Percentiles rank a stretch among this genome's conserved stretches.
These are phyloP conservation scores for Kodamaea fukazawae DNA, from an alignment of 805 yeast species.

Conservation along the genomic window DNA sequence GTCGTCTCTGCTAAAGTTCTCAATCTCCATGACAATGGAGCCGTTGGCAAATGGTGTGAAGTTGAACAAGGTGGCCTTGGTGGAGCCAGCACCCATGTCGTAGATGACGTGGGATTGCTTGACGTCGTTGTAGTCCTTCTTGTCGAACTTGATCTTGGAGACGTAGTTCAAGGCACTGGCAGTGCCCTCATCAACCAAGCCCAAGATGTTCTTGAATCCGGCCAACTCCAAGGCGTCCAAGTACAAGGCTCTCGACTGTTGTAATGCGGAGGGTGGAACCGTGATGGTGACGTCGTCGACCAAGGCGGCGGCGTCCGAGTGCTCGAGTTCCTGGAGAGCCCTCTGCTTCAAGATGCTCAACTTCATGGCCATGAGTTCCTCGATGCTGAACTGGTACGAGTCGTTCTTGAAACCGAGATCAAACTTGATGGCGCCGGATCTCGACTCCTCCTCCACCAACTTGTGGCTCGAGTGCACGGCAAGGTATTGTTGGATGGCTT, in stretches of 20 bases:
- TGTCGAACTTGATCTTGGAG: slow-evolving; percentile 43
- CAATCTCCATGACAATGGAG: slow-evolving; percentile 53
- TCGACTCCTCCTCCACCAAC: slow-evolving; percentile 36
- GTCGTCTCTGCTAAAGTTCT: slow-evolving; percentile 69
- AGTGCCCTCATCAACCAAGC: slow-evolving; percentile 85
- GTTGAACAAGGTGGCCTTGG: slow-evolving; percentile 81
- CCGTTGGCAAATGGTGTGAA: slow-evolving; percentile 45
- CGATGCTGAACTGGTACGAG: slow-evolving; percentile 46
- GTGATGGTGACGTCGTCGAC: slow-evolving; percentile 71
- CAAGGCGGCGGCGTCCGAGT: slow-evolving; percentile 33
- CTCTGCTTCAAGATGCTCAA: slow-evolving; percentile 62
- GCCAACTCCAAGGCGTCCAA: slow-evolving; percentile 72
- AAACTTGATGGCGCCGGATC: slow-evolving; percentile 54
- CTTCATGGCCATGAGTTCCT: slow-evolving; percentile 84
- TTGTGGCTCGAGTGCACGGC: slow-evolving; percentile 60
- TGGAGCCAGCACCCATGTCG: slow-evolving; percentile 92
- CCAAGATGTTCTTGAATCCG: slow-evolving; percentile 54
- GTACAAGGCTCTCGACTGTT: slow-evolving; percentile 66
- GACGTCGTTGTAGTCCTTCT: slow-evolving; percentile 30
- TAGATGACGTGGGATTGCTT: slow-evolving; percentile 67
- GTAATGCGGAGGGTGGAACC: slow-evolving; percentile 69
- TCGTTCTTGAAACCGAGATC: slow-evolving; percentile 38
- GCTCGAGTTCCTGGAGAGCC: slow-evolving; percentile 58
- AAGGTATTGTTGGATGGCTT: slow-evolving; percentile 45
- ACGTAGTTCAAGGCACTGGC: slow-evolving; percentile 86